phyloP scores from a whole-genome alignment of 1,284 basidiomycete species.

The Cutaneotrichosporon sp. region DNA sequence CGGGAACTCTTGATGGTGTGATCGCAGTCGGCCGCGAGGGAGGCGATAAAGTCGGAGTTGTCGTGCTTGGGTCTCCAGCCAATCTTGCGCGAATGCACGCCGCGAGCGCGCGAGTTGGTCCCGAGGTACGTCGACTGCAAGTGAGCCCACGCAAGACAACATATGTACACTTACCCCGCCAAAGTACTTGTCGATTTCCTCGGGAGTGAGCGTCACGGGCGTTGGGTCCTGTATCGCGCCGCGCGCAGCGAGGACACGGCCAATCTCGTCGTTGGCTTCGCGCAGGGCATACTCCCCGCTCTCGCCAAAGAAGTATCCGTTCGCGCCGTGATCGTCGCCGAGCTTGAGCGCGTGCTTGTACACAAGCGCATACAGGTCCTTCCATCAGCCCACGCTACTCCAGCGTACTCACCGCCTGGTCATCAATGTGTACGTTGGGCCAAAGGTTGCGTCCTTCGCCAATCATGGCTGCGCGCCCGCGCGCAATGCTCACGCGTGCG shows the following conservation, averaged over 20 bases:
- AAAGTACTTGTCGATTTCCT: slow-evolving; percentile 44
- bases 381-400: not conserved
- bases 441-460: slow-evolving; percentile 39
- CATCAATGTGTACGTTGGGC: slow-evolving; percentile 22
- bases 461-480: slow-evolving; percentile 38
- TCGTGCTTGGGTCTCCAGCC: slow-evolving; percentile 48
- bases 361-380: slow-evolving; percentile 32
- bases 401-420: slow-evolving; percentile 11
- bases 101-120: slow-evolving; percentile 54
- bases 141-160: too few species aligned
- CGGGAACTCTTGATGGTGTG: slow-evolving; percentile 7
- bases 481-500: slow-evolving; percentile 39
- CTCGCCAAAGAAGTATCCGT: slow-evolving; percentile 45
- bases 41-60: slow-evolving; percentile 25
- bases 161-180: slow-evolving; percentile 23
- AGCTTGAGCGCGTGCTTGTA: slow-evolving; percentile 24
- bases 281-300: slow-evolving; percentile 43
- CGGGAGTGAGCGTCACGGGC: slow-evolving; percentile 33
- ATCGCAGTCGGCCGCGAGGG: slow-evolving; percentile 17
- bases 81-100: slow-evolving; percentile 54
- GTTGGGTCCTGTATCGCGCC: slow-evolving; percentile 25
- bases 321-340: slow-evolving; percentile 34
- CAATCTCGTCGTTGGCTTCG: slow-evolving; percentile 35
- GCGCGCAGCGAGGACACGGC: slow-evolving; percentile 22
- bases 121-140: slow-evolving; percentile 49